Evolutionary conservation across 2,329 filamentous ascomycete species (phyloP), one percentile per base, ranked within the genome.

Genomic region (Chrysoporthe deuterocubensis): DNA sequence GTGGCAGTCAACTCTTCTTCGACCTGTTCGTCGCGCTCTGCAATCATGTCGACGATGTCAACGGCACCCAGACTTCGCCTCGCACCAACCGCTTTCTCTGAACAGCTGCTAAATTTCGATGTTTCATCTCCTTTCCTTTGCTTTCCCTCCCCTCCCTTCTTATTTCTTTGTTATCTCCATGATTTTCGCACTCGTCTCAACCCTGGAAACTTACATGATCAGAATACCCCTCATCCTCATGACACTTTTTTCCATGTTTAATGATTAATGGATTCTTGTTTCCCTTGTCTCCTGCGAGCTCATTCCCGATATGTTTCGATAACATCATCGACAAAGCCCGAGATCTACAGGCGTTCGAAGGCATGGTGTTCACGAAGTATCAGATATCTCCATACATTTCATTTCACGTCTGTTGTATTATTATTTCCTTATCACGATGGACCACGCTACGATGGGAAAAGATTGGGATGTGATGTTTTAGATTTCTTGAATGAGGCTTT

Each of bases 1-100:
- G 94, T 40, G 93, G 93, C 65, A 92, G 84, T 0, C 87, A 92
- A 75, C 84, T 97, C 68, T 97, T 97, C 82, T 97, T 97, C 77
- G 94, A 97, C 76, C 84, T 97, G 57, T 97, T 97, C 77, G 94
- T 97, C 62, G 93, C 94, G 21, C 88, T 97, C 80, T 94, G 92
- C 80, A 97, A 97, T 77, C 93, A 97, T 76, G 92, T 97, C 76
- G 92, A 89, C 77, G 91, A 90, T 74, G 85, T 90, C 70, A 57
- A 86, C 4, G 84, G 82, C 66, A 80, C 82, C 67, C 82, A 84
- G 86, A 82, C 75, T 14, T 81, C 76, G 7, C 78, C 81, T 61
- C 82, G 83, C 69, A 85, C 82, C 72, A 84, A 84, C 72, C 82
- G 64, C 43, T 69, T 66, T 48, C 18, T 59, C 40, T 67, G 65